These are phyloP conservation scores for Pseudogymnoascus sp. DNA, from an alignment of 2,329 filamentous ascomycete genomes.

Conservation along the genomic window DNA sequence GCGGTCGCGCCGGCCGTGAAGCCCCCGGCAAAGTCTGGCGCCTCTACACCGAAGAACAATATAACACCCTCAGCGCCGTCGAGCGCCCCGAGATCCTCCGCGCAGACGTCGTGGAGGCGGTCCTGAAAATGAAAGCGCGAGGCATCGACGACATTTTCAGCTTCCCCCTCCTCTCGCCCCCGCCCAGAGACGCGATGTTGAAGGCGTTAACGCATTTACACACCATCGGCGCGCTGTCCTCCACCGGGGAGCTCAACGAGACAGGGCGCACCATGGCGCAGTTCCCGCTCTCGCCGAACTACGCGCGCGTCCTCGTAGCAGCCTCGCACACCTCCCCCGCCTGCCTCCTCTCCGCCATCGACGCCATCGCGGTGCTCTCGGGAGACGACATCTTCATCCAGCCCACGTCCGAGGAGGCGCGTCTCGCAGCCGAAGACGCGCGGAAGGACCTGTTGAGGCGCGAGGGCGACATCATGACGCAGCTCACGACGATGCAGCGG, in stretches of 20 bases:
- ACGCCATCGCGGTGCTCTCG: constrained; percentile 63
- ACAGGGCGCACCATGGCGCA: constrained; percentile 69
- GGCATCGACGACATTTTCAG: constrained; percentile 72
- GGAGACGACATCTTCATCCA: constrained; percentile 57
- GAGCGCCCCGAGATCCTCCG: constrained; percentile 85
- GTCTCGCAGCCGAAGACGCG: constrained; percentile 43
- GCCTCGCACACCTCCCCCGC: constrained; percentile 61
- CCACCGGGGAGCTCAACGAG: constrained; percentile 63
- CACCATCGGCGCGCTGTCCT: constrained; percentile 65
- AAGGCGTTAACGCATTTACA: constrained; percentile 75
- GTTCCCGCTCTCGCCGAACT: constrained; percentile 72
- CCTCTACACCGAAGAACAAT: constrained; percentile 76
- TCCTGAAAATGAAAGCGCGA: constrained; percentile 88
- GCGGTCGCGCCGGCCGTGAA: constrained; percentile 89
- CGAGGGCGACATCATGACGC: constrained; percentile 57
- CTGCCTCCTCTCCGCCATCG: constrained; percentile 75
- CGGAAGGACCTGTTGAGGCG: constrained; percentile 51
- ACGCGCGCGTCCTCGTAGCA: constrained; percentile 75
- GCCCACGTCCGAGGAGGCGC: constrained; percentile 47
- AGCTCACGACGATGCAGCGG: constrained; percentile 53
- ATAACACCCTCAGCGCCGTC: constrained; percentile 58
- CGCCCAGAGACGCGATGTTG: constrained; percentile 67
- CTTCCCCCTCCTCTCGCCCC: constrained; percentile 80
- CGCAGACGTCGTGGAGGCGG: constrained; percentile 76
- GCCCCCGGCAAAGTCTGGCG: constrained; percentile 82